phyloP scores from a whole-genome alignment of 1,284 basidiomycete species.

The Puccinia hordei region DNA sequence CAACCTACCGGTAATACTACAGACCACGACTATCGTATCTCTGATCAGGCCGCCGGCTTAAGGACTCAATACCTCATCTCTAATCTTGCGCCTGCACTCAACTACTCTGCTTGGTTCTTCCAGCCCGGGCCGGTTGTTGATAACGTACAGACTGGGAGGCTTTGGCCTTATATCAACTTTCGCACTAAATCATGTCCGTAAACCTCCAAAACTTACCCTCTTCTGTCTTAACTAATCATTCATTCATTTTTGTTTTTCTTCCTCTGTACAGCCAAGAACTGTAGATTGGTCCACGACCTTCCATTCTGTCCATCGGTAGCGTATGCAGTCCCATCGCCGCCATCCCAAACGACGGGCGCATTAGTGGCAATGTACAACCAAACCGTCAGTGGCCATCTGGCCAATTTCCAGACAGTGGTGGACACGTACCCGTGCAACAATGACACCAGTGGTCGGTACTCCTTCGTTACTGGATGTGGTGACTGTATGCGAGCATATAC shows the following conservation, averaged over 20 bases:
- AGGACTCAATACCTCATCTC: conserved; percentile 53
- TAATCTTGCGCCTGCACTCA: conserved; percentile 54
- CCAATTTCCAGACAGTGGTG: conserved; percentile 60
- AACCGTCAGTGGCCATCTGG: conserved; percentile 57
- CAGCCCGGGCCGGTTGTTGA: not conserved
- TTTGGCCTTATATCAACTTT: conserved; percentile 47
- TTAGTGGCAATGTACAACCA: conserved; percentile 57
- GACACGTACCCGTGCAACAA: conserved; percentile 60
- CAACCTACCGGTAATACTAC: conserved; percentile 3
- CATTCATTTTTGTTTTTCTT: not conserved
- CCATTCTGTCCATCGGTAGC: conserved; percentile 61
- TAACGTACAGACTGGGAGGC: conserved; percentile 37
- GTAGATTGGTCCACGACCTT: conserved; percentile 59
- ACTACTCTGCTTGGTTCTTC: conserved; percentile 57
- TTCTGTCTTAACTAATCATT: not conserved
- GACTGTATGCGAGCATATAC: conserved; percentile 60
- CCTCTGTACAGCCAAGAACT: conserved; percentile 57
- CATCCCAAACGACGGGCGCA: conserved; percentile 54
- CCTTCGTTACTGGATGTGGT: conserved; percentile 59
- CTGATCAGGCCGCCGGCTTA: not conserved
- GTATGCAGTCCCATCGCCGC: conserved; percentile 60
- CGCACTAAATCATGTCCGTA: conserved; percentile 25
- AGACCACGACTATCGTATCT: conserved; percentile 33
- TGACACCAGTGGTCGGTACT: conserved; percentile 59
- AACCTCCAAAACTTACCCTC: not conserved